phyloP scores from a whole-genome alignment of 345 rosid genomes.

The Conringia planisiliqua region DNA sequence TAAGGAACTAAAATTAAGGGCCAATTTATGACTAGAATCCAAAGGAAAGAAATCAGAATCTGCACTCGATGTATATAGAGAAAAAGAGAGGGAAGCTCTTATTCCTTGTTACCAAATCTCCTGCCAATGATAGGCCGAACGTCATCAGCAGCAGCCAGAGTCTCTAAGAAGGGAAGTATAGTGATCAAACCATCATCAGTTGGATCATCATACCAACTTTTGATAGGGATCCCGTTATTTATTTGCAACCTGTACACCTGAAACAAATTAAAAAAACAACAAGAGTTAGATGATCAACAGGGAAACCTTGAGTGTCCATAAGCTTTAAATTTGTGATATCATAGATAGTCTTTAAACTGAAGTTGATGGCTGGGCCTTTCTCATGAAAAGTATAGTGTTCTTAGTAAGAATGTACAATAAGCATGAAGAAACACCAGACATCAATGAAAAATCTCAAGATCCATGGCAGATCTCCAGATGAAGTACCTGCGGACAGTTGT shows the following conservation, averaged over 20 bases:
- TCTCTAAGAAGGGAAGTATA: slow-evolving; percentile 90
- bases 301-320: background rate
- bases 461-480: slow-evolving; percentile 2
- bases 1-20: slow-evolving; percentile 20
- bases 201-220: slow-evolving; percentile 95
- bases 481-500: slow-evolving; percentile 93
- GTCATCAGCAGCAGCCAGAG: slow-evolving; percentile 75
- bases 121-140: slow-evolving; percentile 89
- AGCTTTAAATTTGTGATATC: background rate
- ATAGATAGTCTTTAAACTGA: slow-evolving; percentile 4
- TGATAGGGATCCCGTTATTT: slow-evolving; percentile 92
- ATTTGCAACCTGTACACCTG: slow-evolving; percentile 94
- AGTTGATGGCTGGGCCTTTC: background rate
- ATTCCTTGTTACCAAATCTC: slow-evolving; percentile 65
- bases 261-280: slow-evolving; percentile 29
- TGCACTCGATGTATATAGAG: slow-evolving; percentile 28
- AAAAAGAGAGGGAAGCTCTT: slow-evolving; percentile 24
- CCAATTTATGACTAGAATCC: slow-evolving; percentile 23
- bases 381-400: background rate
- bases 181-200: slow-evolving; percentile 75
- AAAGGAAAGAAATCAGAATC: slow-evolving; percentile 26
- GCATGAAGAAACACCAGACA: background rate
- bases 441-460: background rate
- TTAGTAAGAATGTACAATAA: background rate
- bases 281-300: slow-evolving; percentile 5